These are phyloP conservation scores for Colletotrichum coccodes DNA, from an alignment of 2,329 filamentous ascomycete genomes.

Conservation along the genomic window DNA sequence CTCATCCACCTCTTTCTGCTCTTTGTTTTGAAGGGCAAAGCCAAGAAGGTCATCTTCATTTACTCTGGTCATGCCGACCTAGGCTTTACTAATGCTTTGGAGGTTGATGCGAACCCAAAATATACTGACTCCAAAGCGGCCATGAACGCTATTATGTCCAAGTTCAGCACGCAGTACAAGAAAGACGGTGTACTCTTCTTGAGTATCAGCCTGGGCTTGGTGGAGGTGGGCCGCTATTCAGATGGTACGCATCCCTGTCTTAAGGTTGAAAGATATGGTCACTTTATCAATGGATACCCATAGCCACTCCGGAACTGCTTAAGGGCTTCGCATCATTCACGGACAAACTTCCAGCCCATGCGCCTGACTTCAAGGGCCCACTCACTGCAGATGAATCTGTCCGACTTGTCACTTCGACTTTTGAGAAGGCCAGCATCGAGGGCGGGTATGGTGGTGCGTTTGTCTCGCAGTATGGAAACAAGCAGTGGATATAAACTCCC, in stretches of 20 bases:
- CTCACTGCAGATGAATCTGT: not conserved
- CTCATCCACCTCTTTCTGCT: slow-evolving; percentile 64
- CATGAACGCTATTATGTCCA: slow-evolving; percentile 61
- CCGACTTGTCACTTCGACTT: not conserved
- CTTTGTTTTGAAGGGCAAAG: slow-evolving; percentile 57
- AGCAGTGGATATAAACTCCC: not conserved
- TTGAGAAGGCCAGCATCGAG: not conserved
- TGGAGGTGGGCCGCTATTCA: slow-evolving; percentile 49
- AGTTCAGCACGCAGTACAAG: slow-evolving; percentile 60
- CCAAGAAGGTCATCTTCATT: not conserved
- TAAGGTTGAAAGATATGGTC: not conserved
- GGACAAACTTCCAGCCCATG: not conserved
- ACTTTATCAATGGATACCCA: not conserved
- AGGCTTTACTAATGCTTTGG: not conserved
- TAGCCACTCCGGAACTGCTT: not conserved
- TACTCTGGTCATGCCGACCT: not conserved
- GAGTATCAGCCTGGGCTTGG: slow-evolving; percentile 62
- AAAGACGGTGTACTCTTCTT: slow-evolving; percentile 63
- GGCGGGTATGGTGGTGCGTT: not conserved
- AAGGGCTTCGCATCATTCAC: not conserved
- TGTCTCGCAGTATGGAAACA: not conserved
- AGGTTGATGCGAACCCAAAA: not conserved
- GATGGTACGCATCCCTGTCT: not conserved
- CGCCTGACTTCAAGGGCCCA: not conserved
- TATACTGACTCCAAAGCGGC: slow-evolving; percentile 64